A percentile compares a stretch with the other conserved stretches of the same genome.
Conservation (phyloP, 2,329 filamentous ascomycete species). For the Juglanconis sp. region DNA sequence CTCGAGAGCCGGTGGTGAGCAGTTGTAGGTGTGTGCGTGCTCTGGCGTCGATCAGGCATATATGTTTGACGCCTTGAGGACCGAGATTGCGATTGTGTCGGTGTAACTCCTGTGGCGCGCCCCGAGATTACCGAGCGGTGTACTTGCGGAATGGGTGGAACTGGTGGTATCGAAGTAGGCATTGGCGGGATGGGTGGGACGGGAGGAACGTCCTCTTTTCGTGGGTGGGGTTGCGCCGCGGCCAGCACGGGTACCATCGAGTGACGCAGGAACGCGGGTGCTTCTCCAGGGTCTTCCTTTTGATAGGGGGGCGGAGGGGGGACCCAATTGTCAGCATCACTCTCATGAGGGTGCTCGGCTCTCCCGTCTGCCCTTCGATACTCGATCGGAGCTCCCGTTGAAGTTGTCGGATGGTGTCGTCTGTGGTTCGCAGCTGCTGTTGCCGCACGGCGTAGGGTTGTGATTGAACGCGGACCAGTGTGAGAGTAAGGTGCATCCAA, state of each 20-base stretch:
- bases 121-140: background rate
- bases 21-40: background rate
- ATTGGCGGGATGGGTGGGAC: conserved; percentile 24
- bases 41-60: conserved; percentile 9
- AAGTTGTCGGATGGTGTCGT: conserved; percentile 58
- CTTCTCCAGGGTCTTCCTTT: conserved; percentile 57
- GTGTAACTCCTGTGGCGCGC: background rate
- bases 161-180: conserved; percentile 23
- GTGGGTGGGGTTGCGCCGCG: conserved; percentile 19
- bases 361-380: conserved; percentile 69
- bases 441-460: conserved; percentile 68
- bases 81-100: background rate
- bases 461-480: conserved; percentile 66
- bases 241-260: conserved; percentile 34
- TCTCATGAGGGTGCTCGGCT: conserved; percentile 76
- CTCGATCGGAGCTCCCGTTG: conserved; percentile 48
- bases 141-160: conserved; percentile 17
- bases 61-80: conserved; percentile 10
- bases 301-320: conserved; percentile 80
- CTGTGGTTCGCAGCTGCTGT: conserved; percentile 74
- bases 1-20: conserved; percentile 33
- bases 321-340: conserved; percentile 85
- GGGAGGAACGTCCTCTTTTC: conserved; percentile 14
- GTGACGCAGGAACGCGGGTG: conserved; percentile 55
- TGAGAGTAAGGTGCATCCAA: conserved; percentile 72